Evolutionary conservation across 148 eudicot species (phyloP), one percentile per base, ranked within the genome.

Genomic region (Silene conica): DNA sequence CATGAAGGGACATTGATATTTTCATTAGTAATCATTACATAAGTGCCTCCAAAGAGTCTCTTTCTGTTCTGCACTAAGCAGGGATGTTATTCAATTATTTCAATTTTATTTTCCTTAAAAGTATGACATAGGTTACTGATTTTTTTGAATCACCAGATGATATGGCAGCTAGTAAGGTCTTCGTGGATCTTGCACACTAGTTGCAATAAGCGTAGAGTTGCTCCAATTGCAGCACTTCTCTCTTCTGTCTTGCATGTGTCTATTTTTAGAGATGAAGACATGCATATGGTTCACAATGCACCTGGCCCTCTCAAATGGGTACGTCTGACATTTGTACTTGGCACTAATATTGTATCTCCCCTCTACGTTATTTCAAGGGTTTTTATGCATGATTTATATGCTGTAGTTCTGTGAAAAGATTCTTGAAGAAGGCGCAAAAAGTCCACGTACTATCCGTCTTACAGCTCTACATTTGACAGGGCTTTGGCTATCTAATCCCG

Each of bases 371-470:
- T n/a, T 23, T 8, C 6, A 62, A 38, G 64, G 19, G 5, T 31
- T 38, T 60, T 2, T n/a, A 34, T 74, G 57, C 5, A 22, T 52
- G 41, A 60, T 72, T 55, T 74, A 59, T 54, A 45, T 70, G 58
- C 64, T 80, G 75, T 81, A 93, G 99, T 88, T 95, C 78, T 82
- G 92, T 56, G 91, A 86, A 86, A 92, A 87, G 82, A 76, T 95
- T 84, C 86, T 95, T 31, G 94, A 95, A 81, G 99, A 95, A 87
- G 97, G 99, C 67, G 80, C 89, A 72, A 87, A 84, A 81, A 95
- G 99, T 86, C 99, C 99, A 60, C 99, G 99, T 63, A 95, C 99
- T 5, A 90, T 87, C 78, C 99, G 99, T 74, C 96, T 95, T 69
- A 88, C 97, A 55, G 96, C 99, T 67, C 82, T 95, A 77, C 99